Base-by-base conservation (phyloP, 2,329 filamentous ascomycete genomes). In the Penicillium sp. region DNA sequence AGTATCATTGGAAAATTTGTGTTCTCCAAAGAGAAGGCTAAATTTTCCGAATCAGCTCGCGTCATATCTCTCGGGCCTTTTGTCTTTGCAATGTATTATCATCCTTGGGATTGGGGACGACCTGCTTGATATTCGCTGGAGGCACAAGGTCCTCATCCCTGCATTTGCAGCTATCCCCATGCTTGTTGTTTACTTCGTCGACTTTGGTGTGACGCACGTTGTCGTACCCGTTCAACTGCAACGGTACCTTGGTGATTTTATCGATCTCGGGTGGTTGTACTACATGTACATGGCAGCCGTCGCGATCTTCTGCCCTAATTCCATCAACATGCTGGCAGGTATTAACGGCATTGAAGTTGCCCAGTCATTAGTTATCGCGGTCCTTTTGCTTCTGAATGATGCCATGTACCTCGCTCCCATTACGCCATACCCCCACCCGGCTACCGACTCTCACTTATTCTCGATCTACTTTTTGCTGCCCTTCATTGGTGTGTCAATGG, bases 271-370 rank as follows among this genome's bases (percentile, higher is more conserved):
- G 35, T 78, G 86, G 75, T 80, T 92, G 59, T 99, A 99, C 85
- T 99, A 99, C 80, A 81, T 89, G 72, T 99, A 98, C 83, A 99
- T 99, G 95, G 92, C 92, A 55, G 89, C 91, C 59, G 86, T 99
- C 68, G 91, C 94, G 74, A 99, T 99, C 77, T 99, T 99, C 82
- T 96, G 93, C 69, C 93, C 95, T 6, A 98, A 99, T 80, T 93
- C 92, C 77, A 99, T 99, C 85, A 99, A 99, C 82, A 99, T 99
- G 80, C 83, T 99, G n/a, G 95, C 95, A 0, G 95, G 95, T n/a
- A 92, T 99, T 78, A 99, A 99, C 77, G 95, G 95, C 58, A 95
- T 99, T 75, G 95, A 99, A 77, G 95, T 98, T 58, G 88, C 90
- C 11, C 95, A 99, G 79, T 97, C 93, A 61, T 82, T 99, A 64